Percentiles rank a stretch among this genome's conserved stretches.
These are phyloP conservation scores for Mortierella sp. DNA, from an alignment of 371 early-diverging fungal genomes.

Conservation along the genomic window DNA sequence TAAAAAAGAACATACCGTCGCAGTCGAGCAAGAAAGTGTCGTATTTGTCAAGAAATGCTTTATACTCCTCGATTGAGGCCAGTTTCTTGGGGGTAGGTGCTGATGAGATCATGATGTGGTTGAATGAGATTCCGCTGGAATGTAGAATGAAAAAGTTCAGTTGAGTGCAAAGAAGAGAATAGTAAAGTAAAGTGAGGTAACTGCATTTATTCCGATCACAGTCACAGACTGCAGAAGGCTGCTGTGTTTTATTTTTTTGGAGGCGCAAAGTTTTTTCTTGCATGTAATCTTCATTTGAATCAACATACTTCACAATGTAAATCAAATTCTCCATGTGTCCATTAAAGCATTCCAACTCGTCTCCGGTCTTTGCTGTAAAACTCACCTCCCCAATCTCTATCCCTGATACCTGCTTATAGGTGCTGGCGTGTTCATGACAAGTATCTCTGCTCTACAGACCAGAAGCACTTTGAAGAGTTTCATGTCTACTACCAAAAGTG, in stretches of 20 bases:
- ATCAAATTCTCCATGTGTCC: not conserved
- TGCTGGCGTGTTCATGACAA: constrained; percentile 57
- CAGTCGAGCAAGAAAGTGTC: constrained; percentile 97
- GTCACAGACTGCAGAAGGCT: not conserved
- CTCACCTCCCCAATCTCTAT: not conserved
- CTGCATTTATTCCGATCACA: not conserved
- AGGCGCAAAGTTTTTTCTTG: not conserved
- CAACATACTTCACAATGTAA: not conserved
- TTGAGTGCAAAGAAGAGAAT: not conserved
- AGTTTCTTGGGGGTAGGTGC: constrained; percentile 37
- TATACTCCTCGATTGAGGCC: constrained; percentile 53
- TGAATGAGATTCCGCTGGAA: not conserved
- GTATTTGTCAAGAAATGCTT: constrained; percentile 71
- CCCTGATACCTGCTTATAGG: constrained; percentile 3
- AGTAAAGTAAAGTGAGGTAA: not conserved
- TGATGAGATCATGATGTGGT: constrained; percentile 11
- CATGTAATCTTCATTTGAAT: not conserved
- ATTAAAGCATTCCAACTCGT: not conserved
- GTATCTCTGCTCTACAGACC: constrained; percentile 48
- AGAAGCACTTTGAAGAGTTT: constrained; percentile 52
- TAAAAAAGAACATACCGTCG: constrained; percentile 78
- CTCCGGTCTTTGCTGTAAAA: too few relatives aligned
- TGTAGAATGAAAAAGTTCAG: not conserved
- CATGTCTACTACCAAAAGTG: constrained; percentile 58
- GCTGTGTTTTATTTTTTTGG: not conserved